Evolutionary conservation across 1,284 basidiomycete species (phyloP).

Genomic region (Coniferiporia weirii): DNA sequence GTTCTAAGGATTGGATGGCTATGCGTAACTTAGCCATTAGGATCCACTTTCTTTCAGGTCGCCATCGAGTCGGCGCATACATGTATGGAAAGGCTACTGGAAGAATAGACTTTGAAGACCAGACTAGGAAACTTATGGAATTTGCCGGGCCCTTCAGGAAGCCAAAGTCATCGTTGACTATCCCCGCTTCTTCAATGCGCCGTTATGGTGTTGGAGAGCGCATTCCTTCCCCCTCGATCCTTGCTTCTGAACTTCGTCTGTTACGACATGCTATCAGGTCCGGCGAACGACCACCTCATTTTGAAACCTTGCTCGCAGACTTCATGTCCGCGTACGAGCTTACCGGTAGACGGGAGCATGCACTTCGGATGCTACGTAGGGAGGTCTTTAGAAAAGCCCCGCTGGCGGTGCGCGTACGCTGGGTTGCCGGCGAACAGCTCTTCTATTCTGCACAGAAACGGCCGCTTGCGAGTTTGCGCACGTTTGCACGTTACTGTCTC

Average conservation of each 20-base stretch:
- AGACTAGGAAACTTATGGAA: not conserved
- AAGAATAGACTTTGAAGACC: not conserved
- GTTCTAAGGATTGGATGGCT: slow-evolving; percentile 2
- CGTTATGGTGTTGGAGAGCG: not conserved
- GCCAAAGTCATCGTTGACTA: not conserved
- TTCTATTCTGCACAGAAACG: not conserved
- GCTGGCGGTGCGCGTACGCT: not conserved
- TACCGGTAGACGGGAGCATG: slow-evolving; percentile 1
- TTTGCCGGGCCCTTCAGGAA: not conserved
- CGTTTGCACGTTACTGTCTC: slow-evolving; percentile 10
- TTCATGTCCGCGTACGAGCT: slow-evolving; percentile 15
- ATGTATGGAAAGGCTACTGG: not conserved
- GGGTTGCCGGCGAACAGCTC: slow-evolving; percentile 15
- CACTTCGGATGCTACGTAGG: slow-evolving; percentile 8
- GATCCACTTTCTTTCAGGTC: slow-evolving; percentile 10
- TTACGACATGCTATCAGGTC: slow-evolving; percentile 1
- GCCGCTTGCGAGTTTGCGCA: slow-evolving; percentile 12
- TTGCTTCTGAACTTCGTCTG: slow-evolving; percentile 14
- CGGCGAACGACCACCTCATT: not conserved
- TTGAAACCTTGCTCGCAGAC: slow-evolving; percentile 5
- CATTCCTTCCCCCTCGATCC: not conserved
- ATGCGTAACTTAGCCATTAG: slow-evolving; percentile 11
- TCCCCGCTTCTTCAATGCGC: not conserved
- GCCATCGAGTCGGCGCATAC: slow-evolving; percentile 2
- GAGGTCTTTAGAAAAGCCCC: slow-evolving; percentile 1